Conservation (phyloP, 495 filamentous ascomycete genomes). For the Aspergillus egyptiacus region DNA sequence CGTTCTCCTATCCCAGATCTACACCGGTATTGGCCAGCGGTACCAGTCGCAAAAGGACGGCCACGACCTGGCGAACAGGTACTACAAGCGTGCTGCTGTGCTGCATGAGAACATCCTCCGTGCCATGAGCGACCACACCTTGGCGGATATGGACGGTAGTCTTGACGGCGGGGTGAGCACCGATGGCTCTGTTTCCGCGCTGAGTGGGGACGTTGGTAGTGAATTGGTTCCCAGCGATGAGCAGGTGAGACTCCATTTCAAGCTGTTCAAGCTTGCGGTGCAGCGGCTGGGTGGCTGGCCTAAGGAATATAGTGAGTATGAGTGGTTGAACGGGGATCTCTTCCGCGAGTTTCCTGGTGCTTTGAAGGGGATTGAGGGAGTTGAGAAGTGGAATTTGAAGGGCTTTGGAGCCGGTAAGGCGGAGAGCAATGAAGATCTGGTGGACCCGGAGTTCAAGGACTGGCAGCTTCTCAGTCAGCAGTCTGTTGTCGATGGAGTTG, state of each 20-base stretch:
- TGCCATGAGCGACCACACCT: constrained; percentile 27
- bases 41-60: constrained; percentile 29
- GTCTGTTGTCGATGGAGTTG: background rate
- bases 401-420: constrained; percentile 29
- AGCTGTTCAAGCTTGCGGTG: constrained; percentile 34
- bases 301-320: constrained; percentile 34
- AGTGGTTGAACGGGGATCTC: constrained; percentile 18
- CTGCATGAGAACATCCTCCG: constrained; percentile 37
- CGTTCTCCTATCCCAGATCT: constrained; percentile 33
- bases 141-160: constrained; percentile 23
- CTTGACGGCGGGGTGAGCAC: constrained; percentile 17
- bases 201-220: constrained; percentile 8
- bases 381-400: constrained; percentile 40
- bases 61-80: constrained; percentile 32
- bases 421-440: constrained; percentile 21
- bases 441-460: constrained; percentile 7
- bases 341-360: constrained; percentile 22
- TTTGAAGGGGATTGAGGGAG: constrained; percentile 28
- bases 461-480: constrained; percentile 9
- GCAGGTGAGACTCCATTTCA: constrained; percentile 29
- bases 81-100: constrained; percentile 34
- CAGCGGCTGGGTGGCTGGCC: constrained; percentile 38
- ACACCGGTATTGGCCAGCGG: constrained; percentile 27
- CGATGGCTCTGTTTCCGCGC: constrained; percentile 9
- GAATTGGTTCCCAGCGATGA: constrained; percentile 9